Evolutionary conservation across 495 filamentous ascomycete genomes (phyloP).

Genomic region (Lichina pygmaea): DNA sequence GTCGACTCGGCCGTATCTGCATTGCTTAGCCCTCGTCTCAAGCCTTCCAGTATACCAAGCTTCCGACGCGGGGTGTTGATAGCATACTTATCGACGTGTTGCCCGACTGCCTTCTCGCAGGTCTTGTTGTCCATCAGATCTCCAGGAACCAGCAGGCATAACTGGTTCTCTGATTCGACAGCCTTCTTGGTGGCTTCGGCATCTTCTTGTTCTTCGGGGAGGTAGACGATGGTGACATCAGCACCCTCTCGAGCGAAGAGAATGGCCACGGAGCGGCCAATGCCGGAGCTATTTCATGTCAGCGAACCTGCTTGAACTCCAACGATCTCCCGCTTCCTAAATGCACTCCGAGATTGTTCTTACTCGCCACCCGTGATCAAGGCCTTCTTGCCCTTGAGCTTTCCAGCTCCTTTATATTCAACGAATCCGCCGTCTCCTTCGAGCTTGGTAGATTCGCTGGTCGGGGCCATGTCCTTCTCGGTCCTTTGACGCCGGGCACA

Average conservation of each 20-base stretch:
- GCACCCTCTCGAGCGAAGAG: slow-evolving; percentile 29
- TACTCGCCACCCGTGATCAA: slow-evolving; percentile 31
- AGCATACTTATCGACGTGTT: slow-evolving; percentile 19
- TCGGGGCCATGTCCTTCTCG: slow-evolving; percentile 6
- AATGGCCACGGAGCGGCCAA: slow-evolving; percentile 25
- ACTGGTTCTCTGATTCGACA: slow-evolving; percentile 19
- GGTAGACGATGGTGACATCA: slow-evolving; percentile 26
- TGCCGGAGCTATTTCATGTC: slow-evolving; percentile 16
- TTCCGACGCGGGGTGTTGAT: neutral
- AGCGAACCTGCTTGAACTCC: neutral
- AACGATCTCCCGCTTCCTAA: neutral
- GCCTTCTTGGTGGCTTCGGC: slow-evolving; percentile 24
- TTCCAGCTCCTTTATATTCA: slow-evolving; percentile 20
- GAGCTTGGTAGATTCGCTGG: slow-evolving; percentile 10
- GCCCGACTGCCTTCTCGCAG: slow-evolving; percentile 21
- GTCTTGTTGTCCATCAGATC: slow-evolving; percentile 20
- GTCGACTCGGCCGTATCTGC: slow-evolving; percentile 20
- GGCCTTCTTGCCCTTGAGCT: slow-evolving; percentile 21
- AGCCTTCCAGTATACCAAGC: neutral
- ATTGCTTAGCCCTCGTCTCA: neutral
- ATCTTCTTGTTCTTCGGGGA: slow-evolving; percentile 24
- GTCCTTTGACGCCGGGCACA: neutral
- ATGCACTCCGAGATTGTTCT: slow-evolving; percentile 1
- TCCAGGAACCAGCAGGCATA: slow-evolving; percentile 20
- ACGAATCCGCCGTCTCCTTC: slow-evolving; percentile 12